Conservation (phyloP, 73 alveolate species). For the Symbiodinium pilosum region DNA sequence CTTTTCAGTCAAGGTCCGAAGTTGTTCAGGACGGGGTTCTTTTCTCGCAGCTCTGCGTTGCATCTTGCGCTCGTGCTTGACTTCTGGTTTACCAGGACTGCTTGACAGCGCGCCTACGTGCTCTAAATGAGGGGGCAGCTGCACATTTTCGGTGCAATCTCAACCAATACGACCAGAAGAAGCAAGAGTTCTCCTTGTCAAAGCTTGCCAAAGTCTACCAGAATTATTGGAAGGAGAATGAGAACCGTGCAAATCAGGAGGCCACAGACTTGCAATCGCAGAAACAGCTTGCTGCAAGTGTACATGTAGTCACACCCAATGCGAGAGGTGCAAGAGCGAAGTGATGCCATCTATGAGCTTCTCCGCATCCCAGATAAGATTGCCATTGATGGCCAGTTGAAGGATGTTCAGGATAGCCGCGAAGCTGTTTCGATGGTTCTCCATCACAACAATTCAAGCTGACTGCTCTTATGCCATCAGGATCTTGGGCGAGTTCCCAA, state of each 20-base stretch:
- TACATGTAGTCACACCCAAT: not conserved
- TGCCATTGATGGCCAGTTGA: slow-evolving; percentile 43
- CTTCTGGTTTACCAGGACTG: slow-evolving; percentile 20
- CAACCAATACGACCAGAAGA: slow-evolving; percentile 63
- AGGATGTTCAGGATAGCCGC: slow-evolving; percentile 11
- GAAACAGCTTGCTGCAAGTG: not conserved
- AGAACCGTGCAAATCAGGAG: slow-evolving; percentile 76
- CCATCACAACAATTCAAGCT: too few relatives aligned
- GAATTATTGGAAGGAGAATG: slow-evolving; percentile 87
- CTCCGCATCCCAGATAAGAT: slow-evolving; percentile 78
- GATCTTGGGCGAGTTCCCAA: not conserved
- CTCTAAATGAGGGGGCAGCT: slow-evolving; percentile 55
- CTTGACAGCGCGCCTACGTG: slow-evolving; percentile 62
- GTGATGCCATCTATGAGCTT: slow-evolving; percentile 52
- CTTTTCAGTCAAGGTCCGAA: slow-evolving; percentile 5
- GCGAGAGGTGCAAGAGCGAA: slow-evolving; percentile 40
- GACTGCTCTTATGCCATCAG: not conserved
- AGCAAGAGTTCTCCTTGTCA: slow-evolving; percentile 60
- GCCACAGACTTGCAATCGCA: not conserved
- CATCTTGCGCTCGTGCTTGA: not conserved
- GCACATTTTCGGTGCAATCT: slow-evolving; percentile 48
- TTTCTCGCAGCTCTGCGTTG: not conserved
- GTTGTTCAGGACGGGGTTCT: slow-evolving; percentile 19
- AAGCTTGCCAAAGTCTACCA: slow-evolving; percentile 83
- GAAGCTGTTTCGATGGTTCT: too few relatives aligned